Evolutionary conservation across 495 filamentous ascomycete genomes (phyloP), one percentile per base, ranked within the genome.

Genomic region (Alectoria sarmentosa): DNA sequence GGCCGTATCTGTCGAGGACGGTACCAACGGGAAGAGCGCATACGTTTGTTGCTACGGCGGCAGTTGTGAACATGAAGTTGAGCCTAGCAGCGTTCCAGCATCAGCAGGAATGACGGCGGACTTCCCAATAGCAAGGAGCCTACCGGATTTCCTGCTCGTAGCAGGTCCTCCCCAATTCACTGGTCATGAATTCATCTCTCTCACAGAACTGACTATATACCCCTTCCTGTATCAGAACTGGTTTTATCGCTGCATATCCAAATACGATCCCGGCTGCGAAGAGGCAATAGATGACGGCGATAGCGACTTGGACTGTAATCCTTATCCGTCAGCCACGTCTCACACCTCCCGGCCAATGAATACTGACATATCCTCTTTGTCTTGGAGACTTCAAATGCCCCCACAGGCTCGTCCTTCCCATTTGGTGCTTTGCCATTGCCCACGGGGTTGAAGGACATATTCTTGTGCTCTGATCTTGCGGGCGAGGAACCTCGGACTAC

Each of bases 171-270:
- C 7, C 73, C 71, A 7, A 78, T 69, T 15, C 75, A 69, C 15
- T 21, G 11, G 26, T 56, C 19, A 32, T 65, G 78, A 64, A 65
- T 79, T 79, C 63, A 14, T 81, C 69, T 7, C 73, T 65, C 1
- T 77, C 78, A 66, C 88, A 90, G 32, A 75, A 69, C 32, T 86
- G 75, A 30, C 78, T 75, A 70, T 90, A 90, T 9, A 90, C 86
- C 1, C 83, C 83, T 71, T 89, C 85, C 15, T 78, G 74, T 37
- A 90, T 78, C 37, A 90, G 71, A 3, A 90, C 80, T 0, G 88
- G 88, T 68, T 90, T 91, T 57, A 91, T 75, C 8, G 88, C 88
- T 4, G 88, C 87, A 73, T 87, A 91, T 9, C 88, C 88, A 72
- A 90, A 91, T 7, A 90, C 85, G 60, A 88, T 79, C 1, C 88